phyloP scores from a whole-genome alignment of 768 basidiomycete genomes.

The Tubosaeta sp. region DNA sequence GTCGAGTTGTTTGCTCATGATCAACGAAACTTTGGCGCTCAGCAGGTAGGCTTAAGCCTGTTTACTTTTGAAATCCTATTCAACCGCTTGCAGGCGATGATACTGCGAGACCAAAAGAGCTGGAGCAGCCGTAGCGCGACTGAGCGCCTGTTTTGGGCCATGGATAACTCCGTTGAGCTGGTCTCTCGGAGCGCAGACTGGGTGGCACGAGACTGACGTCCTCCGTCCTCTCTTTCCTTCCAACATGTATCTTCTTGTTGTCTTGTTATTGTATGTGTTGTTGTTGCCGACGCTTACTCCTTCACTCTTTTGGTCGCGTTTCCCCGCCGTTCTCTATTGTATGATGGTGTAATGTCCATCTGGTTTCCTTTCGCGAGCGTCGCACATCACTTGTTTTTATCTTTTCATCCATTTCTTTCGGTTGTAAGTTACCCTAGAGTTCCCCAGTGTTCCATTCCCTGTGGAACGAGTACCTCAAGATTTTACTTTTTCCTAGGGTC shows the following conservation, averaged over 20 bases:
- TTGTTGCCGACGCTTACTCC: background rate
- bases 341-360: conserved; percentile 21
- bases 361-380: conserved; percentile 11
- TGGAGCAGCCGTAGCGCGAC: conserved; percentile 92
- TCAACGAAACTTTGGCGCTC: conserved; percentile 93
- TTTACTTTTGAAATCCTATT: background rate
- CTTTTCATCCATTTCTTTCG: conserved; percentile 10
- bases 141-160: conserved; percentile 89
- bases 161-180: conserved; percentile 86
- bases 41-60: conserved; percentile 62
- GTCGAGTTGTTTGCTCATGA: conserved; percentile 90
- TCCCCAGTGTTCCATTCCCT: conserved; percentile 9
- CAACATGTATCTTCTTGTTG: background rate
- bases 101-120: conserved; percentile 90
- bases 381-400: conserved; percentile 5
- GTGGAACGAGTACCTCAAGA: conserved; percentile 12
- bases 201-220: conserved; percentile 63
- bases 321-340: conserved; percentile 15
- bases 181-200: conserved; percentile 83
- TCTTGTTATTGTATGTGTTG: conserved; percentile 10
- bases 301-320: conserved; percentile 8
- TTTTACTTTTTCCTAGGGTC: conserved; percentile 6
- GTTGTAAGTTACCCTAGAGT: conserved; percentile 19
- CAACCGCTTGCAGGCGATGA: conserved; percentile 68
- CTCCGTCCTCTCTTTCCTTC: background rate